Evolutionary conservation across 257 asterid genomes (phyloP).

Genomic region (Cordia subcordata): DNA sequence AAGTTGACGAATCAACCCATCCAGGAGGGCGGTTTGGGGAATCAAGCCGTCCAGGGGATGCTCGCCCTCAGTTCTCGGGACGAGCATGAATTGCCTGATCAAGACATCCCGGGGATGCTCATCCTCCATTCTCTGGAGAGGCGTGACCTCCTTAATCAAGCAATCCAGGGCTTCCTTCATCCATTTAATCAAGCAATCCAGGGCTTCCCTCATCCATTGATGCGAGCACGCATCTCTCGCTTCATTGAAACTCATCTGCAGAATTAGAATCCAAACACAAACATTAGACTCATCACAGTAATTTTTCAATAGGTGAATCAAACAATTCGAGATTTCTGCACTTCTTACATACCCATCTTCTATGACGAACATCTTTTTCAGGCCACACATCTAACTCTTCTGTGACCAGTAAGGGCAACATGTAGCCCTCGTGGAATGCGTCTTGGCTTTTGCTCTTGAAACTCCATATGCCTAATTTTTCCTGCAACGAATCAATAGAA

Average conservation of each 20-base stretch:
- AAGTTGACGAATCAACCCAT: too few species aligned
- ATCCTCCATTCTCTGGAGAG: slow-evolving; percentile 11
- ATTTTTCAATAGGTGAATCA: neutral
- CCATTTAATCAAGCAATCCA: too few species aligned
- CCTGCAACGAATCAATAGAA: slow-evolving; percentile 31
- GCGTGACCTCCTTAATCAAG: neutral
- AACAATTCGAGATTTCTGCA: neutral
- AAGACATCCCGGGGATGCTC: slow-evolving; percentile 11
- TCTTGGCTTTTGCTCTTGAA: slow-evolving; percentile 96
- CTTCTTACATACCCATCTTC: slow-evolving; percentile 68
- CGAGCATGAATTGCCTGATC: slow-evolving; percentile 7
- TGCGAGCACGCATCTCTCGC: slow-evolving; percentile 65
- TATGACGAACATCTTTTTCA: slow-evolving; percentile 69
- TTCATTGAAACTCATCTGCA: slow-evolving; percentile 67
- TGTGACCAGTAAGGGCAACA: slow-evolving; percentile 70
- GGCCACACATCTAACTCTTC: slow-evolving; percentile 93
- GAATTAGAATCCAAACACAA: neutral
- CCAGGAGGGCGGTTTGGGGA: too few species aligned
- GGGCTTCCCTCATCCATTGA: slow-evolving; percentile 90
- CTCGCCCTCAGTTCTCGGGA: slow-evolving; percentile 8
- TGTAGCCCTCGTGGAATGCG: slow-evolving; percentile 67
- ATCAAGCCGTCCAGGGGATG: too few species aligned
- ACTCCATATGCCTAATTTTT: slow-evolving; percentile 71
- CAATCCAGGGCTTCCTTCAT: slow-evolving; percentile 84
- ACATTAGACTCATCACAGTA: slow-evolving; percentile 16